Percentiles rank a stretch among this genome's conserved stretches.
These are phyloP conservation scores for Cystofilobasidium ferigula DNA, from an alignment of 768 basidiomycete species.

Conservation along the genomic window DNA sequence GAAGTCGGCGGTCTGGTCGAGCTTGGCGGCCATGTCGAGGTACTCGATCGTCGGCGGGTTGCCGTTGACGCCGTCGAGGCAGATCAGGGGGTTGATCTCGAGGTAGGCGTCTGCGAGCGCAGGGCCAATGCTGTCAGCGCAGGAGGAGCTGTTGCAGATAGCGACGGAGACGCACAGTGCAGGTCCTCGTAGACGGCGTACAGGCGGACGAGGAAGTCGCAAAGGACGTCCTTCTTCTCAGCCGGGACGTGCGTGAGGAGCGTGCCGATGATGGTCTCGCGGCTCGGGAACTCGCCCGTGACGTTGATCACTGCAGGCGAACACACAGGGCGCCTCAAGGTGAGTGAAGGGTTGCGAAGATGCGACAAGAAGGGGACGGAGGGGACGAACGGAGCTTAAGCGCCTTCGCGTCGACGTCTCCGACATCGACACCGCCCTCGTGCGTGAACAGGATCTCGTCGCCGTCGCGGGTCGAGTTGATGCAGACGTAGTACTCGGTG, in stretches of 20 bases:
- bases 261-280: slow-evolving; percentile 58
- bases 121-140: neutral
- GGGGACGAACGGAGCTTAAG: slow-evolving; percentile 56
- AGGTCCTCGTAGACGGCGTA: slow-evolving; percentile 98
- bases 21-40: slow-evolving; percentile 99
- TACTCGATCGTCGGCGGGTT: slow-evolving; percentile 74
- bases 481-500: slow-evolving; percentile 96
- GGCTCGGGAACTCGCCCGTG: slow-evolving; percentile 56
- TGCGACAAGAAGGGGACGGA: neutral
- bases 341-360: neutral
- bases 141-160: neutral
- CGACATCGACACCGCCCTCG: slow-evolving; percentile 96
- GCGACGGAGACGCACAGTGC: slow-evolving; percentile 48
- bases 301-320: slow-evolving; percentile 15
- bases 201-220: slow-evolving; percentile 86
- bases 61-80: slow-evolving; percentile 65
- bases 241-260: slow-evolving; percentile 76
- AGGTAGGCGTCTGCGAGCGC: slow-evolving; percentile 64
- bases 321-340: neutral
- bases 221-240: slow-evolving; percentile 74
- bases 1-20: slow-evolving; percentile 97
- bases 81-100: slow-evolving; percentile 97
- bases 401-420: slow-evolving; percentile 96
- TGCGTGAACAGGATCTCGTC: slow-evolving; percentile 97
- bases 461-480: slow-evolving; percentile 86